phyloP scores from a whole-genome alignment of 164 flowering plant genomes.

The Pachysandra terminalis region DNA sequence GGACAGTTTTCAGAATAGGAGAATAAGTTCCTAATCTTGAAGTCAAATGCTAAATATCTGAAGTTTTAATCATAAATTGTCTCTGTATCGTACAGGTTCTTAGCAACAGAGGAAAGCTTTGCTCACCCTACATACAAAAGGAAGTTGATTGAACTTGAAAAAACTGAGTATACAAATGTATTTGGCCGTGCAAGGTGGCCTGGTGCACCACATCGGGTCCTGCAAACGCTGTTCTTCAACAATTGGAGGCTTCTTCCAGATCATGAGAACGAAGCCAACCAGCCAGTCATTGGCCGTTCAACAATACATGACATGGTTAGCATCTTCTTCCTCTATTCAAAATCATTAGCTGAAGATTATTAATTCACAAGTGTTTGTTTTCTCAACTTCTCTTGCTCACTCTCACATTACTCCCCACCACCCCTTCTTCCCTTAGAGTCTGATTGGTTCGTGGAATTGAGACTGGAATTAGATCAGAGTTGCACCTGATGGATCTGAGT shows the following conservation, averaged over 20 bases:
- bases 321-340: not conserved
- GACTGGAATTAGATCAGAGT: no score
- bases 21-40: not conserved
- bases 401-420: no score
- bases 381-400: not conserved
- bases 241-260: constrained; percentile 57
- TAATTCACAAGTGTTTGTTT: not conserved
- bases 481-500: no score
- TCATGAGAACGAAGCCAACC: constrained; percentile 57
- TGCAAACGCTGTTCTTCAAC: constrained; percentile 60
- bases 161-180: constrained; percentile 67
- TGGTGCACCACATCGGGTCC: constrained; percentile 81
- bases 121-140: constrained; percentile 84
- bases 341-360: not conserved
- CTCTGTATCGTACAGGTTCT: constrained; percentile 46
- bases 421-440: no score
- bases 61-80: not conserved
- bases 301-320: constrained; percentile 68
- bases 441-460: no score
- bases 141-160: constrained; percentile 54
- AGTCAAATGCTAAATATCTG: not conserved
- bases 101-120: constrained; percentile 80
- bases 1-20: not conserved
- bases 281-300: constrained; percentile 75
- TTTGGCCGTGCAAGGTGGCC: constrained; percentile 96